Conservation (phyloP, 306 rosid genomes). For the Vicia sativa region DNA sequence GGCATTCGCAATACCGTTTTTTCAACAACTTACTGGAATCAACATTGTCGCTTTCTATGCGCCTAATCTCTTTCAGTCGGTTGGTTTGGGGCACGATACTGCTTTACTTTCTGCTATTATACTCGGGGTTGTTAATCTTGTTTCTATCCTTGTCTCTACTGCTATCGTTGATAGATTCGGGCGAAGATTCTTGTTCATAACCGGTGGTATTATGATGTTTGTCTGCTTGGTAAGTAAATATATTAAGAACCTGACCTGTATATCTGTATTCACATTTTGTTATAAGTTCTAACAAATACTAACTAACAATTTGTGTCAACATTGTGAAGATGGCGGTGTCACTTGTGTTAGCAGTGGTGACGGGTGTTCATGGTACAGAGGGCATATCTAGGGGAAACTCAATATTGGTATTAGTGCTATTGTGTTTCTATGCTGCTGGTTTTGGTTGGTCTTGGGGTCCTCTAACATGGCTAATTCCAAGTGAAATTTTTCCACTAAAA, state of each 20-base stretch:
- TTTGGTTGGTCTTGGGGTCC: slow-evolving; percentile 96
- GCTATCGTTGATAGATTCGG: slow-evolving; percentile 66
- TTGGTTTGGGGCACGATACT: slow-evolving; percentile 61
- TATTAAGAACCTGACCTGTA: neutral
- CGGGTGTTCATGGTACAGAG: slow-evolving; percentile 53
- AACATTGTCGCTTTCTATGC: slow-evolving; percentile 72
- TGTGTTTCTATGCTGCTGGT: slow-evolving; percentile 61
- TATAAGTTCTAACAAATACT: neutral
- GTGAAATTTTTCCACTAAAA: slow-evolving; percentile 73
- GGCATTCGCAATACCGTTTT: slow-evolving; percentile 54
- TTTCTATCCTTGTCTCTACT: slow-evolving; percentile 52
- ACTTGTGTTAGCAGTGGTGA: slow-evolving; percentile 43
- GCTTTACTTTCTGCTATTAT: slow-evolving; percentile 63
- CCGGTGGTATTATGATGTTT: slow-evolving; percentile 69
- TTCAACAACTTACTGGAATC: slow-evolving; percentile 69
- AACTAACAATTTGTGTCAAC: neutral
- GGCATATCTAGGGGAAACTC: slow-evolving; percentile 54
- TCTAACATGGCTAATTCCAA: slow-evolving; percentile 68
- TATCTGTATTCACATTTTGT: too few relatives aligned
- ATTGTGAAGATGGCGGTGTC: slow-evolving; percentile 60
- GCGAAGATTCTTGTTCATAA: slow-evolving; percentile 60
- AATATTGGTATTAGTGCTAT: slow-evolving; percentile 50
- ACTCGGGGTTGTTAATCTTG: slow-evolving; percentile 57
- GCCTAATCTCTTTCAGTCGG: slow-evolving; percentile 67
- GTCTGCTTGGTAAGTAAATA: slow-evolving; percentile 48